Evolutionary conservation across 1,284 basidiomycete genomes (phyloP).

Genomic region (Leucoagaricus sp.): DNA sequence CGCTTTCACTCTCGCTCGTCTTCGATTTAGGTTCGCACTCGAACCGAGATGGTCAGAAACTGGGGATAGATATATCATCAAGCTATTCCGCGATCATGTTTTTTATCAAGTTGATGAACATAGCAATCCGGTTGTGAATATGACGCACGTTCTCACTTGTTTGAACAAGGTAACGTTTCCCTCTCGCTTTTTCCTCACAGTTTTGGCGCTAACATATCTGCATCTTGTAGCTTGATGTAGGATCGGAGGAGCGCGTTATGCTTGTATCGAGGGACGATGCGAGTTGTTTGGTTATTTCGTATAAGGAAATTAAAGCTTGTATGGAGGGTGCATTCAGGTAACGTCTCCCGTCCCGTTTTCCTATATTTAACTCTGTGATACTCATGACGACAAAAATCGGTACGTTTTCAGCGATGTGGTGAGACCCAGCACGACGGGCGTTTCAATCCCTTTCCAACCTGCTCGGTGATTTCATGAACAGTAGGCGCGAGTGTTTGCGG

Average conservation of each 20-base stretch:
- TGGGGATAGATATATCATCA: constrained; percentile 97
- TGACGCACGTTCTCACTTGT: constrained; percentile 88
- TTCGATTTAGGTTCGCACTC: constrained; percentile 86
- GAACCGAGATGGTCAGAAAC: constrained; percentile 98
- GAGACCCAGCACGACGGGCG: constrained; percentile 1
- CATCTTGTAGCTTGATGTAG: constrained; percentile 79
- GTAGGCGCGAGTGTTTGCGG: too few relatives aligned
- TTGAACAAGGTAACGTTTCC: constrained; percentile 88
- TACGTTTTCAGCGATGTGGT: constrained; percentile 4
- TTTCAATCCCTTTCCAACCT: constrained; percentile 1
- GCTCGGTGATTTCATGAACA: neutral
- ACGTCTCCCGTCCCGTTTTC: constrained; percentile 16
- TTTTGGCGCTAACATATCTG: neutral
- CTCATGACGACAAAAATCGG: too few relatives aligned
- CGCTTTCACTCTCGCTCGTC: neutral
- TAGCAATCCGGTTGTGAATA: constrained; percentile 87
- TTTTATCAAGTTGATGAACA: constrained; percentile 96
- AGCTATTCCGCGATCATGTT: constrained; percentile 97
- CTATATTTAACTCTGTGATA: too few relatives aligned
- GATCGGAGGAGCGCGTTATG: constrained; percentile 93
- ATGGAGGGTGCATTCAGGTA: constrained; percentile 81
- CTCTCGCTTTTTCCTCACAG: neutral
- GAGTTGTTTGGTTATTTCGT: constrained; percentile 94
- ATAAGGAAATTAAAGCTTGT: constrained; percentile 89
- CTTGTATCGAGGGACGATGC: constrained; percentile 93